Evolutionary conservation across 805 yeast species (phyloP).

Genomic region (Yarrowia deformans): DNA sequence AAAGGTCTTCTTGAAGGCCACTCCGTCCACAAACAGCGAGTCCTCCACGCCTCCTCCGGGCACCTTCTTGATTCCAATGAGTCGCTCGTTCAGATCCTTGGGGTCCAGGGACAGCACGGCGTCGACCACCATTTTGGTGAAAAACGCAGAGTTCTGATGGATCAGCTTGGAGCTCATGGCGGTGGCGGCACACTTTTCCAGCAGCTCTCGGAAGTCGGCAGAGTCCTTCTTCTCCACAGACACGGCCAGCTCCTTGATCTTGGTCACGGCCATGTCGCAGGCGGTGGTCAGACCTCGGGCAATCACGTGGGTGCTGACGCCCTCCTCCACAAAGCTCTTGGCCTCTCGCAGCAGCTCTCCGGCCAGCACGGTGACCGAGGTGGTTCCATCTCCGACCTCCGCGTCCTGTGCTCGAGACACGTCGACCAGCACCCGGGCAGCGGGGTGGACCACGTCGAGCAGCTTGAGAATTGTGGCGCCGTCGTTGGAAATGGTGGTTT

Average conservation of each 20-base stretch:
- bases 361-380: slow-evolving; percentile 89
- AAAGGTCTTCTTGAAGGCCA: slow-evolving; percentile 96
- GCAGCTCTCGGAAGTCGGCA: slow-evolving; percentile 71
- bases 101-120: slow-evolving; percentile 89
- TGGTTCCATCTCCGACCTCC: slow-evolving; percentile 98
- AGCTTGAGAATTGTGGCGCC: slow-evolving; percentile 95
- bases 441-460: slow-evolving; percentile 96
- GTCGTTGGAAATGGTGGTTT: slow-evolving; percentile 95
- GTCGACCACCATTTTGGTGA: slow-evolving; percentile 96
- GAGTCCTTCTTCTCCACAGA: slow-evolving; percentile 64
- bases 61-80: slow-evolving; percentile 93
- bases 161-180: slow-evolving; percentile 97
- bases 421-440: slow-evolving; percentile 94
- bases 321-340: slow-evolving; percentile 91
- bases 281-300: slow-evolving; percentile 89
- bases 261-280: slow-evolving; percentile 73
- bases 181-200: slow-evolving; percentile 93
- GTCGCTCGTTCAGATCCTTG: slow-evolving; percentile 81
- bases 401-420: slow-evolving; percentile 97
- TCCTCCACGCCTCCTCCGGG: slow-evolving; percentile 98
- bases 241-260: slow-evolving; percentile 76
- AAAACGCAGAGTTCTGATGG: slow-evolving; percentile 83
- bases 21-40: slow-evolving; percentile 87
- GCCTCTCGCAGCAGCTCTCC: slow-evolving; percentile 92
- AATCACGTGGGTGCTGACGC: slow-evolving; percentile 88